A percentile compares a stretch with the other conserved stretches of the same genome.
phyloP scores from a whole-genome alignment of 345 rosid genomes.

The Gossypium mustelinum region DNA sequence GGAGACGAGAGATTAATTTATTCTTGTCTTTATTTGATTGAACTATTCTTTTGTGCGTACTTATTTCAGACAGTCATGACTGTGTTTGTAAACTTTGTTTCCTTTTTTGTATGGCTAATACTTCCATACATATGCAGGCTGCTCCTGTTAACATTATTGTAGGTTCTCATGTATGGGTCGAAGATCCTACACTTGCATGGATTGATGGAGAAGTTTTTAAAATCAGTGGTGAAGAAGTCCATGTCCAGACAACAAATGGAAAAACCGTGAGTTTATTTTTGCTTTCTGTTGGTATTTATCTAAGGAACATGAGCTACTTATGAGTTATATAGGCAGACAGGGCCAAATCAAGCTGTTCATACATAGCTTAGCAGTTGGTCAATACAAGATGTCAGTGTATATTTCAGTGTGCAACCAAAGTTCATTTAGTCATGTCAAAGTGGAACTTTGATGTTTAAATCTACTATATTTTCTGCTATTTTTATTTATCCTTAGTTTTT shows the following conservation, averaged over 20 bases:
- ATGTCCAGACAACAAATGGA: constrained; percentile 13
- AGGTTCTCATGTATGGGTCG: constrained; percentile 20
- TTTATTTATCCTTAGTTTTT: not conserved
- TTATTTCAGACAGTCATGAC: not conserved
- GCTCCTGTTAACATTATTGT: constrained; percentile 19
- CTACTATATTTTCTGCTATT: not conserved
- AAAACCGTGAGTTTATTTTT: constrained; percentile 14
- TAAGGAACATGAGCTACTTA: not conserved
- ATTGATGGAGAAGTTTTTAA: constrained; percentile 20
- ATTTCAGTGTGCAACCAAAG: constrained; percentile 8
- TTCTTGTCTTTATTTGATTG: not conserved
- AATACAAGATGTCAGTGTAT: constrained; percentile 6
- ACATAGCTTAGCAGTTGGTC: not conserved
- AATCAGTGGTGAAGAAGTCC: constrained; percentile 21
- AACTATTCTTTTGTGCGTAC: not conserved
- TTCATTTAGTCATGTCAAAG: constrained; percentile 15
- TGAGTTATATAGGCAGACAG: not conserved
- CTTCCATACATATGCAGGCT: constrained; percentile 9
- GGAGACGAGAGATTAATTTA: not conserved
- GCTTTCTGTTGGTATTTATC: not conserved
- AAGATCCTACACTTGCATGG: constrained; percentile 14
- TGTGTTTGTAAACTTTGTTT: not conserved
- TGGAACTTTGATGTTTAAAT: constrained; percentile 7
- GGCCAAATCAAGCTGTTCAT: not conserved
- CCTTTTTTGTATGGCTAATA: not conserved